phyloP scores from a whole-genome alignment of 139 green algal genomes.

The Edaphochlamys debaryana region DNA sequence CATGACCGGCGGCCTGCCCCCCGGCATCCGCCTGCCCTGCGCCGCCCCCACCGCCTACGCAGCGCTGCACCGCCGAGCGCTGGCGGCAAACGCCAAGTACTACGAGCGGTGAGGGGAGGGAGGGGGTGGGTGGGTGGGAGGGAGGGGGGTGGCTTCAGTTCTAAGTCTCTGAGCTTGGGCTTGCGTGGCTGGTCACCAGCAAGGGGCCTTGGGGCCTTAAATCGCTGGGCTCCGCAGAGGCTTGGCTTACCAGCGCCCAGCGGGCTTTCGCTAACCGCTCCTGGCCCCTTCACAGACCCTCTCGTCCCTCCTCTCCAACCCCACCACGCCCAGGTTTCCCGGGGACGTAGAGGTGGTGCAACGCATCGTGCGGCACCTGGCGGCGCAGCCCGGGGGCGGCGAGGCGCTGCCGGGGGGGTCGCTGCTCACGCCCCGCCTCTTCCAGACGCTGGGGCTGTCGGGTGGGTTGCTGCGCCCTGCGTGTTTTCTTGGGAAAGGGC shows the following conservation, averaged over 20 bases:
- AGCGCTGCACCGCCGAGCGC: constrained; percentile 65
- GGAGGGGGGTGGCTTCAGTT: too few species aligned
- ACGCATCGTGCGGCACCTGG: constrained; percentile 80
- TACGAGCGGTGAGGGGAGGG: constrained; percentile 73
- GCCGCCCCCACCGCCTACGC: constrained; percentile 78
- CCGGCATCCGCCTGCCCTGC: constrained; percentile 65
- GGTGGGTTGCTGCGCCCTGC: not conserved
- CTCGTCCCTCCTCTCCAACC: too few species aligned
- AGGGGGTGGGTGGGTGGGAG: not conserved
- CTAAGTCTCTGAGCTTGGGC: too few species aligned
- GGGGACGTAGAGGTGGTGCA: constrained; percentile 61
- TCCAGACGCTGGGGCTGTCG: constrained; percentile 85
- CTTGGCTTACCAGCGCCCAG: too few species aligned
- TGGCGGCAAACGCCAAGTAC: constrained; percentile 86
- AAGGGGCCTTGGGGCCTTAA: too few species aligned
- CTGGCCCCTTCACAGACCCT: too few species aligned
- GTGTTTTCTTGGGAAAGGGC: not conserved
- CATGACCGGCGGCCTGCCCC: constrained; percentile 85
- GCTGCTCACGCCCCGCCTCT: constrained; percentile 71
- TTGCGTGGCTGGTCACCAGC: too few species aligned
- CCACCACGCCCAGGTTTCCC: constrained; percentile 51
- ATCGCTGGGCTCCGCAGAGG: too few species aligned
- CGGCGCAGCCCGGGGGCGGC: constrained; percentile 62
- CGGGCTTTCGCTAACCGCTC: too few species aligned
- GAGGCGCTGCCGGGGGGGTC: constrained; percentile 73